Evolutionary conservation across 2,329 filamentous ascomycete species (phyloP), one percentile per base, ranked within the genome.

Genomic region (Tricladium varicosporioides): DNA sequence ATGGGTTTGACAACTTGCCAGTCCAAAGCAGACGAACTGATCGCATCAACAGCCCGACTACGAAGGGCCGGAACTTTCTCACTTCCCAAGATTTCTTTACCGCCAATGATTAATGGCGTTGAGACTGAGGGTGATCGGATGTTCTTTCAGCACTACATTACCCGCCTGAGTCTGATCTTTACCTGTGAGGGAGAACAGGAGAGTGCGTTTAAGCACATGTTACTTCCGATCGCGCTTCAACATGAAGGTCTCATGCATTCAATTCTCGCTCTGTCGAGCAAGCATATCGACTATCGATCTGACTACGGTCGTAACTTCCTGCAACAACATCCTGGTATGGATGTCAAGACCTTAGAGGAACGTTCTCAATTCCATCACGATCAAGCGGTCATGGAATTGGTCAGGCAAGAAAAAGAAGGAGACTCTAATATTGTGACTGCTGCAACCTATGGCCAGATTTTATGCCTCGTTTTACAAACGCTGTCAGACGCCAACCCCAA

Each of bases 161-260:
- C 83, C 62, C 82, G 89, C 53, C 81, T 96, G 56, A 93, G 90
- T 74, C 84, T 86, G 43, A 87, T 94, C 1, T 78, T 96, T 51
- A 96, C 89, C 0, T 82, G 96, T 15, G 89, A 93, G 67, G 87
- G 87, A 50, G 89, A 65, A 19, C 55, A 92, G 69, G 85, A 86
- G 58, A 96, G 95, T 64, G 90, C 91, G 1, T 96, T 96, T 75
- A 90, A 90, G 68, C 88, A 91, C 62, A 87, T 94, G 63, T 77
- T 96, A 36, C 78, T 96, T 2, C 89, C 90, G 1, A 88, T 95
- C 76, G 91, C 92, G 2, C 85, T 89, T 44, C 80, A 86, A 59
- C 87, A 96, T 69, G 81, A 85, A 60, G 91, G 91, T 11, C 77
- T 96, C 52, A 96, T 96, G 91, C 92, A 96, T 71, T 94, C 91